These are phyloP conservation scores for Aspergillus terreus DNA, from an alignment of 2,329 filamentous ascomycete species.

Conservation along the genomic window DNA sequence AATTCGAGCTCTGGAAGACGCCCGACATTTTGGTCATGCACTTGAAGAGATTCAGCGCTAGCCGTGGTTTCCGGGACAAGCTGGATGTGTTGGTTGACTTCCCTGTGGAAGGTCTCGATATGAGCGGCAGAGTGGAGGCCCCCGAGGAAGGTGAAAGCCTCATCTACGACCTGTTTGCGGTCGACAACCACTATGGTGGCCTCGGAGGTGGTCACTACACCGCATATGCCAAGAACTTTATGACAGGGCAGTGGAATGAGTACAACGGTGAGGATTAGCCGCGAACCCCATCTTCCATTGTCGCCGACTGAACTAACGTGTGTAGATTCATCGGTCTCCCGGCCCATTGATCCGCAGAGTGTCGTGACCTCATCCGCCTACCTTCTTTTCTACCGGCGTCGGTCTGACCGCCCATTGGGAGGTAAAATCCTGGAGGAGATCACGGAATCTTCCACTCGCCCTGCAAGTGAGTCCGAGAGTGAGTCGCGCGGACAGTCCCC, in stretches of 20 bases:
- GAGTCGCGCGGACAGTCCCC: constrained; percentile 46
- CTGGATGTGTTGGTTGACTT: constrained; percentile 89
- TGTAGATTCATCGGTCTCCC: constrained; percentile 70
- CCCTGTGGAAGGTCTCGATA: constrained; percentile 79
- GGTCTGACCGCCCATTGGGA: constrained; percentile 72
- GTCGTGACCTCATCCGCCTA: constrained; percentile 79
- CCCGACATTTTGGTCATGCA: constrained; percentile 95
- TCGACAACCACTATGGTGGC: constrained; percentile 93
- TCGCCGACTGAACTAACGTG: constrained; percentile 37
- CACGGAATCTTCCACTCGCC: constrained; percentile 58
- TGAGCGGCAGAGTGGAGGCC: constrained; percentile 73
- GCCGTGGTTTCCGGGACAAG: constrained; percentile 79
- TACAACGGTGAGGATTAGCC: constrained; percentile 71
- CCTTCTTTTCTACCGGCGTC: constrained; percentile 90
- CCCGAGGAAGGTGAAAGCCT: constrained; percentile 77
- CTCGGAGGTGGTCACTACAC: constrained; percentile 96
- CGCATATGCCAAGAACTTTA: constrained; percentile 88
- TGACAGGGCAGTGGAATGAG: constrained; percentile 86
- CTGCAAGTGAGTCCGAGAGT: constrained; percentile 45
- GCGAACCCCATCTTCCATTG: neutral
- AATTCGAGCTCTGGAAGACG: constrained; percentile 93
- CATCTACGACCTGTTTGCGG: constrained; percentile 88
- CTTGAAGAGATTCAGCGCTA: constrained; percentile 89
- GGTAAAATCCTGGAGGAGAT: constrained; percentile 71
- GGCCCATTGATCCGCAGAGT: constrained; percentile 55